phyloP scores from a whole-genome alignment of 169 alveolate species.

The Haemoproteus tartakovskyi region DNA sequence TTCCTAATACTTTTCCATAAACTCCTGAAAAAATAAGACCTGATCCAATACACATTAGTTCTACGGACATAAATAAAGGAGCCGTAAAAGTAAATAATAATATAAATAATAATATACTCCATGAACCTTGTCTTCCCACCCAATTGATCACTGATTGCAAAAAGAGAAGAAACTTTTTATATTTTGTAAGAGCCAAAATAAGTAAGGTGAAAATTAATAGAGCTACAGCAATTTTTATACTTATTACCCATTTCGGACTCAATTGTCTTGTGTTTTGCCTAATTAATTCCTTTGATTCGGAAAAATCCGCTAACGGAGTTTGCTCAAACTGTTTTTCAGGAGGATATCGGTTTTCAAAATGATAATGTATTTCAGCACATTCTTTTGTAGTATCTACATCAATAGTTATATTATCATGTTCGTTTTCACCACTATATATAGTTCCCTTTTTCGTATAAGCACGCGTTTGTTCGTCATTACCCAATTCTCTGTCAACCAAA shows the following conservation, averaged over 20 bases:
- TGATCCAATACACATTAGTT: conserved; percentile 62
- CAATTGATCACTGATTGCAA: conserved; percentile 35
- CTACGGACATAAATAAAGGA: conserved; percentile 64
- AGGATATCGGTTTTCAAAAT: conserved; percentile 46
- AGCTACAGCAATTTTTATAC: conserved; percentile 2
- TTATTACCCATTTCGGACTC: conserved; percentile 13
- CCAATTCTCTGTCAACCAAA: conserved; percentile 14
- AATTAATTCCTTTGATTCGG: background rate
- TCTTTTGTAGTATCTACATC: conserved; percentile 4
- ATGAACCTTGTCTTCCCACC: conserved; percentile 64
- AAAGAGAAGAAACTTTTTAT: conserved; percentile 19
- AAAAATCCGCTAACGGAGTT: conserved; percentile 3
- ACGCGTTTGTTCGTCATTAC: background rate
- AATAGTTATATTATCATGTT: conserved; percentile 4
- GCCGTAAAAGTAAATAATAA: conserved; percentile 25
- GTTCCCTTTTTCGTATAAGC: too few species aligned
- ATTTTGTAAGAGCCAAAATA: conserved; percentile 16
- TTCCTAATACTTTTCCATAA: conserved; percentile 40
- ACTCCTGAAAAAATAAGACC: conserved; percentile 66
- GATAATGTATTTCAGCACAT: conserved; percentile 38
- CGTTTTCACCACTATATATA: background rate
- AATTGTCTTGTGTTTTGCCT: background rate
- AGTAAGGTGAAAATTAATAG: conserved; percentile 6
- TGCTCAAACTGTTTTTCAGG: conserved; percentile 31
- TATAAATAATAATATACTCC: conserved; percentile 58